Evolutionary conservation across 2,329 filamentous ascomycete genomes (phyloP).

Genomic region (Neopestalotiopsis sp.): DNA sequence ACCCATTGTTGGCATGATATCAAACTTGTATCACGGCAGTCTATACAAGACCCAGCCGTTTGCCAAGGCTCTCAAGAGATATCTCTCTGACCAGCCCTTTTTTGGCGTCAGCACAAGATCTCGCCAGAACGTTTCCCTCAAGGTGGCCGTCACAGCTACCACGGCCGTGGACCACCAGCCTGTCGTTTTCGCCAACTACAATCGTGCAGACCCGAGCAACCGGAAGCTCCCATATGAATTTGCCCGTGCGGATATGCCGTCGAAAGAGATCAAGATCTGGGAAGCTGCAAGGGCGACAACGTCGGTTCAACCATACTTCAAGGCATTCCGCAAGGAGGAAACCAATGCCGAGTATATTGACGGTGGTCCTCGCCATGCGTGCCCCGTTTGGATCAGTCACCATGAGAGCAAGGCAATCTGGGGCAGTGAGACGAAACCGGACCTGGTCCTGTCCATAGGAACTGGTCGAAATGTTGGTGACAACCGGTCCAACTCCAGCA

Average conservation of each 20-base stretch:
- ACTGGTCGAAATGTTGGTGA: constrained; percentile 36
- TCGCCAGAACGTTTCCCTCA: constrained; percentile 29
- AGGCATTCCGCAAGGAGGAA: constrained; percentile 34
- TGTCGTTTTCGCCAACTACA: constrained; percentile 40
- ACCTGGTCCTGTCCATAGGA: constrained; percentile 37
- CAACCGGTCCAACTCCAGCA: constrained; percentile 21
- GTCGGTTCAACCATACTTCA: constrained; percentile 37
- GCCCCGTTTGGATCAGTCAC: constrained; percentile 33
- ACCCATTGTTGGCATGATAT: constrained; percentile 35
- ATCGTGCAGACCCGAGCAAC: constrained; percentile 32
- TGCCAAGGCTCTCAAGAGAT: constrained; percentile 31
- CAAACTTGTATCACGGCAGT: constrained; percentile 38
- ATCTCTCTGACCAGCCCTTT: constrained; percentile 37
- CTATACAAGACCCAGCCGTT: constrained; percentile 38
- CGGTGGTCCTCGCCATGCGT: constrained; percentile 28
- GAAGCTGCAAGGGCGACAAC: constrained; percentile 39
- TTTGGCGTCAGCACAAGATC: constrained; percentile 35
- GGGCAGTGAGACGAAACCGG: constrained; percentile 32
- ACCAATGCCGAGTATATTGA: constrained; percentile 32
- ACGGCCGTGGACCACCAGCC: constrained; percentile 29
- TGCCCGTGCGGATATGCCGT: constrained; percentile 32
- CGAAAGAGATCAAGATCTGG: constrained; percentile 36
- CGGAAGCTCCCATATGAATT: constrained; percentile 35
- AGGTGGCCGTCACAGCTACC: constrained; percentile 36
- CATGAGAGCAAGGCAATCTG: constrained; percentile 36